These are phyloP conservation scores for Xanthoconium purpureum DNA, from an alignment of 768 basidiomycete species.

Conservation along the genomic window DNA sequence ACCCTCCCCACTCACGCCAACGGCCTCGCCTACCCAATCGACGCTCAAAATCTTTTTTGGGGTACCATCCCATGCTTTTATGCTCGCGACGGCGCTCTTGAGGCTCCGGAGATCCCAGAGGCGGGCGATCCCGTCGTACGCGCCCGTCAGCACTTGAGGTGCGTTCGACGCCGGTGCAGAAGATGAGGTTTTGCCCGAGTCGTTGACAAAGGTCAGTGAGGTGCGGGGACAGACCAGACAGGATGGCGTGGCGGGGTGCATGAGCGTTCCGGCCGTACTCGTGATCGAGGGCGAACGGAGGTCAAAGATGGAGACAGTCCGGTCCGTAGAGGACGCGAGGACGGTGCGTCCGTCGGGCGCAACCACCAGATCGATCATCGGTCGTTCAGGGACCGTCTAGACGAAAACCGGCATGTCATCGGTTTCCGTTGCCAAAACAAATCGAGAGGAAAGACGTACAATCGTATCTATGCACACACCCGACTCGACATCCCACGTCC, in stretches of 20 bases:
- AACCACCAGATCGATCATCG: conserved; percentile 64
- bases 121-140: conserved; percentile 74
- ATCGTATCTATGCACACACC: conserved; percentile 71
- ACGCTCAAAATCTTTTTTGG: conserved; percentile 55
- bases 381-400: conserved; percentile 68
- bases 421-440: too few relatives aligned
- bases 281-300: conserved; percentile 45
- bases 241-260: conserved; percentile 66
- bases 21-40: conserved; percentile 55
- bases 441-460: conserved; percentile 33
- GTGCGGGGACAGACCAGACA: conserved; percentile 41
- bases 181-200: neutral
- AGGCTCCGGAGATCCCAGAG: conserved; percentile 77
- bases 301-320: conserved; percentile 71
- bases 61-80: conserved; percentile 54
- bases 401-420: neutral
- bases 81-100: conserved; percentile 60
- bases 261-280: conserved; percentile 42
- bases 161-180: neutral
- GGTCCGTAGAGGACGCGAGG: conserved; percentile 69
- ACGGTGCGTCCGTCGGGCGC: conserved; percentile 42
- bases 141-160: conserved; percentile 65
- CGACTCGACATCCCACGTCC: conserved; percentile 81
- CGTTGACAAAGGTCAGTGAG: neutral
- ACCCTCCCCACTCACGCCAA: conserved; percentile 61